These are phyloP conservation scores for grape (Vitis vinifera) DNA, from an alignment of 164 flowering plant genomes.

Conservation along the genomic window ASM3070453v1 NC_081808.1:22953001-22953500, in stretches of 20 bases:
- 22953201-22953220: too few relatives aligned
- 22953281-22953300: constrained; percentile 53
- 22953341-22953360: constrained; percentile 57
- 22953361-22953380: constrained; percentile 8
- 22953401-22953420: not conserved
- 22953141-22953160: constrained; percentile 79
- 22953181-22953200: constrained; percentile 8
- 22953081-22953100: constrained; percentile 52
- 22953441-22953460: constrained; percentile 83
- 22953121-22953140: constrained; percentile 60
- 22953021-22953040: not conserved
- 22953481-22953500: constrained; percentile 41
- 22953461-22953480: constrained; percentile 99
- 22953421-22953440: constrained; percentile 48
- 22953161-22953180: constrained; percentile 86
- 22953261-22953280: constrained; percentile 9
- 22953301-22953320: constrained; percentile 75
- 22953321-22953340: constrained; percentile 74
- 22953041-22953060: not conserved
- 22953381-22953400: too few relatives aligned
- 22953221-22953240: too few relatives aligned
- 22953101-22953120: constrained; percentile 97
- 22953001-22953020: not conserved
- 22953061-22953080: constrained; percentile 61
- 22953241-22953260: not conserved